Evolutionary conservation across 176 grass and related monocot species (phyloP).

Genomic region (Paspalum notatum): DNA sequence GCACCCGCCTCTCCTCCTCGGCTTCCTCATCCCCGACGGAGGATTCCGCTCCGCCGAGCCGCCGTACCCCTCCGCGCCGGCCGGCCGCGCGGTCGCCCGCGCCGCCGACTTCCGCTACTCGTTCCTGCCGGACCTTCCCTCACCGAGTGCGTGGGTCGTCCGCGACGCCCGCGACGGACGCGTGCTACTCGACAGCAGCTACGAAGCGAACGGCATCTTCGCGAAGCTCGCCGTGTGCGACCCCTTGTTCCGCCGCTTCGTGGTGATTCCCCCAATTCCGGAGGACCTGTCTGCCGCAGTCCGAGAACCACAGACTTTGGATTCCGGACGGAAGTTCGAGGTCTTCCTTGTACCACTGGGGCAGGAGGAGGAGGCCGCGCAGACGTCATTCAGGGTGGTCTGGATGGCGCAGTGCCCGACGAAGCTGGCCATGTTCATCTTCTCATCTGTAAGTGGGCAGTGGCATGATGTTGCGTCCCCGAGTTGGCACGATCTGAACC

Average conservation of each 20-base stretch:
- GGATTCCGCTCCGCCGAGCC: constrained; percentile 18
- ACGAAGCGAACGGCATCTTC: neutral
- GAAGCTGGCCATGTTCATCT: constrained; percentile 26
- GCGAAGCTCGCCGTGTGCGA: constrained; percentile 30
- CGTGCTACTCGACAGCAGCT: constrained; percentile 39
- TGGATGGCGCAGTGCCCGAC: constrained; percentile 38
- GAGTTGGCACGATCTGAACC: constrained; percentile 1
- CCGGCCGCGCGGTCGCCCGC: constrained; percentile 16
- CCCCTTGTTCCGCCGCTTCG: constrained; percentile 20
- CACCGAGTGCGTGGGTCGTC: constrained; percentile 8
- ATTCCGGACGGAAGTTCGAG: constrained; percentile 22
- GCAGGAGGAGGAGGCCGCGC: neutral
- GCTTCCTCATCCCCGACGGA: neutral
- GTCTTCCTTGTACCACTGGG: constrained; percentile 17
- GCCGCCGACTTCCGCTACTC: constrained; percentile 38
- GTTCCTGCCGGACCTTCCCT: constrained; percentile 40
- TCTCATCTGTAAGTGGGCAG: constrained; percentile 17
- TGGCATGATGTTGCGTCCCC: constrained; percentile 21
- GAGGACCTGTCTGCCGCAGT: constrained; percentile 27
- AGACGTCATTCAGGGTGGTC: constrained; percentile 28
- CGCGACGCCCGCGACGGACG: constrained; percentile 38
- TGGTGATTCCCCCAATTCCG: constrained; percentile 19
- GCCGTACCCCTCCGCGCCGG: constrained; percentile 16
- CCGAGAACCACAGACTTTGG: constrained; percentile 9
- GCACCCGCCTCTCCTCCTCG: constrained; percentile 19